Conservation (phyloP, 495 filamentous ascomycete genomes). For the Penicillium argentinense region DNA sequence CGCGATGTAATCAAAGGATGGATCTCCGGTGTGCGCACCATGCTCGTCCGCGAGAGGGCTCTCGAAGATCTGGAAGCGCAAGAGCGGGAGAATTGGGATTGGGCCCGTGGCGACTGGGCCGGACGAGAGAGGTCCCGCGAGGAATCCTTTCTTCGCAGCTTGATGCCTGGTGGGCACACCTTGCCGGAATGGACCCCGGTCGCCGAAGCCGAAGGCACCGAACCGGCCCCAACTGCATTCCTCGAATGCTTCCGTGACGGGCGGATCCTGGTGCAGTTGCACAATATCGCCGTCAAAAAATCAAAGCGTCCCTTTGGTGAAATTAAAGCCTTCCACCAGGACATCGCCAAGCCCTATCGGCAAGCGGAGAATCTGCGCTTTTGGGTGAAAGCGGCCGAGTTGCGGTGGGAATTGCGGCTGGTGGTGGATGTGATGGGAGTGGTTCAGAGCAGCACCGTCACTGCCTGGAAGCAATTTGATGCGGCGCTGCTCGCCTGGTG, state of each 20-base stretch:
- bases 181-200: conserved; percentile 70
- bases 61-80: conserved; percentile 71
- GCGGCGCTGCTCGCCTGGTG: conserved; percentile 78
- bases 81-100: conserved; percentile 73
- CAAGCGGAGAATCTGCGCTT: conserved; percentile 89
- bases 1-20: conserved; percentile 68
- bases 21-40: conserved; percentile 71
- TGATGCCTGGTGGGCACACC: conserved; percentile 46
- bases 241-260: conserved; percentile 73
- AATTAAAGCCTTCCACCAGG: conserved; percentile 82
- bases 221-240: conserved; percentile 69
- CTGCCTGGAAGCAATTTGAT: conserved; percentile 79
- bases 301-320: conserved; percentile 87
- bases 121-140: conserved; percentile 77
- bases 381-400: conserved; percentile 94
- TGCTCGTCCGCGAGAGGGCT: conserved; percentile 71
- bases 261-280: conserved; percentile 75
- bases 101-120: conserved; percentile 77
- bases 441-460: conserved; percentile 63
- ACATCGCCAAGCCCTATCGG: conserved; percentile 92
- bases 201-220: conserved; percentile 42
- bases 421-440: conserved; percentile 85
- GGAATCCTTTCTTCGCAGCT: conserved; percentile 72
- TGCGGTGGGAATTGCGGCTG: conserved; percentile 88
- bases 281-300: conserved; percentile 83